phyloP scores from a whole-genome alignment of 306 rosid genomes.

The Sphenostylis stenocarpa region DNA sequence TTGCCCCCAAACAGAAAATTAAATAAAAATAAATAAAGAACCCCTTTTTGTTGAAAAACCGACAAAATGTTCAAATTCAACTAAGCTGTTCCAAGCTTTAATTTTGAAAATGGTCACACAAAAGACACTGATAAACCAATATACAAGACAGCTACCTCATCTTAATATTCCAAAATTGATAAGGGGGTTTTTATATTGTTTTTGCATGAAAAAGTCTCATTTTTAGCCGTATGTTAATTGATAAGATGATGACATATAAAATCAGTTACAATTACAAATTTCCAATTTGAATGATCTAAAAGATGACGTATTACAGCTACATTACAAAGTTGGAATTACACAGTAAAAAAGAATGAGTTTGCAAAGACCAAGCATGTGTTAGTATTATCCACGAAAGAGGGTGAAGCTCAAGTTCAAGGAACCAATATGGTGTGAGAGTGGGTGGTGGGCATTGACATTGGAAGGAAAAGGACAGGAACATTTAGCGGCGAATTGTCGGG shows the following conservation, averaged over 20 bases:
- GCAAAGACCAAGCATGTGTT: slow-evolving; percentile 27
- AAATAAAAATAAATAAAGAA: neutral
- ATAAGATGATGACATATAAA: neutral
- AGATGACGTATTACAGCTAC: neutral
- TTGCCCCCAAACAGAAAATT: neutral
- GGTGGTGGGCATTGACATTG: slow-evolving; percentile 19
- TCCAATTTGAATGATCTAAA: neutral
- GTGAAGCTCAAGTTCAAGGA: neutral
- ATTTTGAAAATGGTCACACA: neutral
- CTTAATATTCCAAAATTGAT: too few species aligned
- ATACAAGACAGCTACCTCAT: neutral
- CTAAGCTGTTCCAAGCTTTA: neutral
- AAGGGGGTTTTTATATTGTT: too few species aligned
- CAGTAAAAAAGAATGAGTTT: neutral
- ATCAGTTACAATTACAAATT: neutral
- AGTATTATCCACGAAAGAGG: neutral
- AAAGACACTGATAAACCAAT: neutral
- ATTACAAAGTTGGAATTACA: neutral
- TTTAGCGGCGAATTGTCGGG: slow-evolving; percentile 36
- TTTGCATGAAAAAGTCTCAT: too few species aligned
- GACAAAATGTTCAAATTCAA: neutral
- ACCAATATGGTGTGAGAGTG: neutral
- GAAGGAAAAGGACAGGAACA: slow-evolving; percentile 39
- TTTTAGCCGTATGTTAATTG: too few species aligned
- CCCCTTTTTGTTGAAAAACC: neutral